phyloP scores from a whole-genome alignment of 169 alveolate species.

The Eimeria acervulina region DNA sequence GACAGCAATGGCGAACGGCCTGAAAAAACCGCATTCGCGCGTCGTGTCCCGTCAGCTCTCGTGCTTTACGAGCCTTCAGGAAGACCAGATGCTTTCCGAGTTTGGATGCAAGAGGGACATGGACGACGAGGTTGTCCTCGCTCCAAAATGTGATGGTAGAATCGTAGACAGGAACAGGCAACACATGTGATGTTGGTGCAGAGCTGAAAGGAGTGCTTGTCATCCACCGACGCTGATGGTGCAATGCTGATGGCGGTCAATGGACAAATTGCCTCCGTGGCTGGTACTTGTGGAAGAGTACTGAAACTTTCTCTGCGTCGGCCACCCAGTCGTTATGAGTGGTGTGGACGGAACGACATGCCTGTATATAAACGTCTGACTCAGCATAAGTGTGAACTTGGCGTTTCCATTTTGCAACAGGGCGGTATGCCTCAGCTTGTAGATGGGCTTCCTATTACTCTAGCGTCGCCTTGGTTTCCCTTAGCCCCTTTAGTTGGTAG shows the following conservation, averaged over 20 bases:
- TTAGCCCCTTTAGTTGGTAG: not conserved
- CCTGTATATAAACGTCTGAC: not conserved
- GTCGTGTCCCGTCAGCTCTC: conserved; percentile 84
- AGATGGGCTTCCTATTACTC: not conserved
- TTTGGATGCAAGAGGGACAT: conserved; percentile 78
- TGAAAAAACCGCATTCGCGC: conserved; percentile 86
- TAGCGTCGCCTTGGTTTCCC: not conserved
- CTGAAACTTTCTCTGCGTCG: not conserved
- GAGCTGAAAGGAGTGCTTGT: not conserved
- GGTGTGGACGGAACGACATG: conserved; percentile 9
- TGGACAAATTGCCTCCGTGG: not conserved
- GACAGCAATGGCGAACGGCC: conserved; percentile 89
- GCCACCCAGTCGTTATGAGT: not conserved
- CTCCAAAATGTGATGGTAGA: conserved; percentile 84
- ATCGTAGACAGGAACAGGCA: conserved; percentile 68
- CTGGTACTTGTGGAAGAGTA: not conserved
- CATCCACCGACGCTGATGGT: not conserved
- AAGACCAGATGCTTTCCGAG: conserved; percentile 78
- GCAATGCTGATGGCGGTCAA: not conserved
- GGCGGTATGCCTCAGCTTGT: not conserved
- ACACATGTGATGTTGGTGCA: not conserved
- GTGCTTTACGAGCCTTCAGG: conserved; percentile 80
- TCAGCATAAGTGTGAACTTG: not conserved
- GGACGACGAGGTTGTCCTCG: conserved; percentile 68
- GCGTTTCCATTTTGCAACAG: not conserved